Base-by-base conservation (phyloP, 345 rosid genomes). In the Gossypium stocksii region DNA sequence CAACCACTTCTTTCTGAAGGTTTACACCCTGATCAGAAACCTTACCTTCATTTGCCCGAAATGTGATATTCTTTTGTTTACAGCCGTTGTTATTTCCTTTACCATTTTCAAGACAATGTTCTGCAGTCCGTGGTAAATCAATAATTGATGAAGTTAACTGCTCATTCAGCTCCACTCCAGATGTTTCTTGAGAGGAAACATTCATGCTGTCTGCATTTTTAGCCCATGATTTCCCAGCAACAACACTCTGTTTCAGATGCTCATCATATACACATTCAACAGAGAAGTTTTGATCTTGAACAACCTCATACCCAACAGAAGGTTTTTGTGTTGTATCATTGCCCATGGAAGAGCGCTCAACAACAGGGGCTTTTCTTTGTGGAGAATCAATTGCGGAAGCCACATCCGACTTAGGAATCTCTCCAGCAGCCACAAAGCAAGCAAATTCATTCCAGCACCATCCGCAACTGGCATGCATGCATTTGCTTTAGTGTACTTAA, bases 391-490 rank as follows among this genome's bases (percentile, higher is more conserved):
- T 70, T 4, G 92, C 92, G 20, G 93, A 88, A 64, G 74, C 82
- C 67, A 74, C 71, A 66, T 92, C 87, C 8, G 93, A 82, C 70
- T 87, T 94, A 34, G 82, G 83, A 77, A 51, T 1, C 4, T 91
- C 97, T 44, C 89, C 98, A 77, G 99, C 87, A 70, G 99, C 99
- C 64, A 95, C 98, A 84, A 83, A 56, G 99, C 99, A 72, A 95
- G 92, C 75, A 95, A 84, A 82, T 93, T 93, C 96, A 95, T 95
- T 71, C 98, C 99, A 72, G 85, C 85, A 81, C 91, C 96, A 83
- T 95, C 98, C 8, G 83, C 87, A 77, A 78, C 81, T 6, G 93
- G 81, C 57, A 79, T 45, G 29, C 81, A 82, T 13, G 80, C 83
- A 85, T 73, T 86, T 22, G 88, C 84, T 79, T 91, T 91, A 7